These are phyloP conservation scores for Diaporthe sp. DNA, from an alignment of 2,329 filamentous ascomycete genomes.

Conservation along the genomic window DNA sequence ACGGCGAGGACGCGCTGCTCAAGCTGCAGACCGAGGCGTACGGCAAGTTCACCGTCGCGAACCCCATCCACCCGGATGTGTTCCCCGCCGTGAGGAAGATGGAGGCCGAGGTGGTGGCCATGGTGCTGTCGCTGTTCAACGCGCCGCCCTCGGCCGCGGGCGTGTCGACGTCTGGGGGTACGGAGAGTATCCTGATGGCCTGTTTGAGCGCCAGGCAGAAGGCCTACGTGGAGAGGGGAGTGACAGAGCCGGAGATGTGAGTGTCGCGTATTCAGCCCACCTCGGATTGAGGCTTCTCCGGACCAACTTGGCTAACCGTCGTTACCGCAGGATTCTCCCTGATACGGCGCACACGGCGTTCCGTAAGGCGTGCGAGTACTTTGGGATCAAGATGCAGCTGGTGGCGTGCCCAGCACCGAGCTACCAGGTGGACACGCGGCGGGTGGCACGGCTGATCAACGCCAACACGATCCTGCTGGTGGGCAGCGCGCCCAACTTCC, in stretches of 20 bases:
- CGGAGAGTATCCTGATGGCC: slow-evolving; percentile 97
- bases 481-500: slow-evolving; percentile 96
- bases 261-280: slow-evolving; percentile 46
- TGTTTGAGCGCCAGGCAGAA: slow-evolving; percentile 92
- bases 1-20: slow-evolving; percentile 86
- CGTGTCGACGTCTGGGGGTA: slow-evolving; percentile 92
- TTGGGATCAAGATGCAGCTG: slow-evolving; percentile 94
- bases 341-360: slow-evolving; percentile 97
- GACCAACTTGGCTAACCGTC: slow-evolving; percentile 38
- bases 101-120: slow-evolving; percentile 97
- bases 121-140: slow-evolving; percentile 93
- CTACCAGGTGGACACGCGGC: slow-evolving; percentile 85
- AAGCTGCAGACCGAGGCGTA: slow-evolving; percentile 93
- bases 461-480: slow-evolving; percentile 94
- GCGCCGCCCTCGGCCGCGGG: slow-evolving; percentile 88
- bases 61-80: slow-evolving; percentile 97
- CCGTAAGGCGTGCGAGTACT: slow-evolving; percentile 94
- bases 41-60: slow-evolving; percentile 93
- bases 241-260: slow-evolving; percentile 95
- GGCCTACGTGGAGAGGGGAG: slow-evolving; percentile 84
- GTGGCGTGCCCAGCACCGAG: slow-evolving; percentile 87
- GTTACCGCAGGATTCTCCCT: slow-evolving; percentile 80
- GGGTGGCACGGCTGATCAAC: slow-evolving; percentile 89
- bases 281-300: background rate
- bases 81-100: slow-evolving; percentile 99